Conservation (phyloP, 1,284 basidiomycete species). For the Apiotrichum gamsii region DNA sequence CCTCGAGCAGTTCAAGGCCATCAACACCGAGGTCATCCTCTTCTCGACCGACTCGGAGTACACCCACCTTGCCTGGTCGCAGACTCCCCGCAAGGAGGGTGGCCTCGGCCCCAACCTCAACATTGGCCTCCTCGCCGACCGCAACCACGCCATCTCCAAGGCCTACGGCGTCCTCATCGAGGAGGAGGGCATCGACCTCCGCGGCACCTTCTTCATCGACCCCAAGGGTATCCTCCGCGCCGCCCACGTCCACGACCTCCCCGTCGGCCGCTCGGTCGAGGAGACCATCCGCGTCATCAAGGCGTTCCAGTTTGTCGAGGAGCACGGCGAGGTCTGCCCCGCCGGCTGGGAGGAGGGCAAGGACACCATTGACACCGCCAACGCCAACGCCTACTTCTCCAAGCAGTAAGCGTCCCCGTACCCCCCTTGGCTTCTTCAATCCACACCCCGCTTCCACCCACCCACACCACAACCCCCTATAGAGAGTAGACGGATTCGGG, state of each 20-base stretch:
- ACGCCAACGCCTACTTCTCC: conserved; percentile 68
- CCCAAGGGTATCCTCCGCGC: conserved; percentile 69
- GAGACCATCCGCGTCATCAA: conserved; percentile 82
- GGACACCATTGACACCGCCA: conserved; percentile 44
- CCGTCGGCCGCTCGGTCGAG: conserved; percentile 83
- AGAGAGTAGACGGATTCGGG: conserved; percentile 1
- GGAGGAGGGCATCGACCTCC: conserved; percentile 75
- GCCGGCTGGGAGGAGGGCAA: conserved; percentile 62
- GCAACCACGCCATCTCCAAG: conserved; percentile 48
- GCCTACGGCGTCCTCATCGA: conserved; percentile 81
- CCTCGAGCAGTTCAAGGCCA: conserved; percentile 62
- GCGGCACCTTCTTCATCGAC: conserved; percentile 83
- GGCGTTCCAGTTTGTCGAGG: conserved; percentile 72
- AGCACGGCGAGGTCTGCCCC: conserved; percentile 84
- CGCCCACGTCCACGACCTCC: conserved; percentile 67
- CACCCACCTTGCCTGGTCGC: conserved; percentile 80
- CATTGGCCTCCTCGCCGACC: conserved; percentile 57
- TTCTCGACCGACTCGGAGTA: conserved; percentile 79
- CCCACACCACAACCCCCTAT: too few relatives aligned
- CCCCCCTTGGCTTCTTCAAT: not conserved
- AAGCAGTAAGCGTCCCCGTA: conserved; percentile 39
- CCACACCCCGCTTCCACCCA: not conserved
- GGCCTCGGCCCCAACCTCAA: conserved; percentile 80
- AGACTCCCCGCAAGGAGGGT: conserved; percentile 69
- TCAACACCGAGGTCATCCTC: conserved; percentile 69